Percentiles rank a stretch among this genome's conserved stretches.
These are phyloP conservation scores for Saturnispora diversa DNA, from an alignment of 805 yeast genomes.

Conservation along the genomic window DNA sequence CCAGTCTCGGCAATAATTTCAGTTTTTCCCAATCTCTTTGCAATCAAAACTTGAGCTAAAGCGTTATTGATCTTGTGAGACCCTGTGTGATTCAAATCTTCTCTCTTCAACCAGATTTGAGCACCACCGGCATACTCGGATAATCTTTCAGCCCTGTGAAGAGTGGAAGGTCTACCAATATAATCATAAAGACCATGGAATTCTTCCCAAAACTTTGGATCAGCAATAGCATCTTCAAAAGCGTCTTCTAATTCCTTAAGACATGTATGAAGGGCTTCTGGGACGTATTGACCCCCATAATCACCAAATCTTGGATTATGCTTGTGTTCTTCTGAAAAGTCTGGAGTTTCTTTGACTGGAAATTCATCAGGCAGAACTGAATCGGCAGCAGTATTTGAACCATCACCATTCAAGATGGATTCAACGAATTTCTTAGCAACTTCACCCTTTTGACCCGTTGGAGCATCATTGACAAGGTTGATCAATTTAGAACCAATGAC, in stretches of 20 bases:
- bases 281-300: slow-evolving; percentile 98
- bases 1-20: slow-evolving; percentile 85
- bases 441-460: slow-evolving; percentile 50
- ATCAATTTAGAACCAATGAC: slow-evolving; percentile 90
- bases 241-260: slow-evolving; percentile 81
- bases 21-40: slow-evolving; percentile 68
- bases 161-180: slow-evolving; percentile 92
- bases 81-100: slow-evolving; percentile 87
- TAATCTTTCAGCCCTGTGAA: slow-evolving; percentile 86
- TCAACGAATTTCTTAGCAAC: slow-evolving; percentile 61
- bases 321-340: slow-evolving; percentile 52
- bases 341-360: slow-evolving; percentile 17
- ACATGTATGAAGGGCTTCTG: slow-evolving; percentile 91
- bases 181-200: slow-evolving; percentile 76
- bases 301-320: slow-evolving; percentile 81
- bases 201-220: slow-evolving; percentile 90
- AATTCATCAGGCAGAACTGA: slow-evolving; percentile 19
- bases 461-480: slow-evolving; percentile 57
- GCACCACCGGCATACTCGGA: slow-evolving; percentile 91
- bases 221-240: slow-evolving; percentile 81
- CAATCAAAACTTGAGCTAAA: slow-evolving; percentile 71
- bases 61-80: slow-evolving; percentile 85
- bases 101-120: slow-evolving; percentile 95
- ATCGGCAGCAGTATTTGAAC: slow-evolving; percentile 24
- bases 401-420: slow-evolving; percentile 57